Evolutionary conservation across 208 protist species (phyloP).

Genomic region (Borovskyia barvae): DNA sequence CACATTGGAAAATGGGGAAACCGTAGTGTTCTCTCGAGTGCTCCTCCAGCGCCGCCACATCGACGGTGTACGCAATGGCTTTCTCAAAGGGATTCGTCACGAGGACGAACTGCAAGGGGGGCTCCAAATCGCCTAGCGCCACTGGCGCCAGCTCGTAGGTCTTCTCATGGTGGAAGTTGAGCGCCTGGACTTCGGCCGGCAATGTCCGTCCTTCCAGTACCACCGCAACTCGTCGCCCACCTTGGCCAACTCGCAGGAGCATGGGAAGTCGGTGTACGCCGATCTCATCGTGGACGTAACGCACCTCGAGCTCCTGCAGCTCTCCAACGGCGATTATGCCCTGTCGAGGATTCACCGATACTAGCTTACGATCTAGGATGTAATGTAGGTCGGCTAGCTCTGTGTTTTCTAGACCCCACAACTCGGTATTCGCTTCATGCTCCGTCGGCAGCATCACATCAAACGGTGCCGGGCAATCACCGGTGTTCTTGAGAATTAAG

Average conservation of each 20-base stretch:
- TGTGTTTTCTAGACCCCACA: constrained; percentile 83
- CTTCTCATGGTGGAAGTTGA: constrained; percentile 59
- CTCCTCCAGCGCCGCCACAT: constrained; percentile 39
- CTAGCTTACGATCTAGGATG: constrained; percentile 65
- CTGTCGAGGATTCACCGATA: constrained; percentile 61
- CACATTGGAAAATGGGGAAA: constrained; percentile 88
- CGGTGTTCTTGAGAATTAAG: constrained; percentile 76
- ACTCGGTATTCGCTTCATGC: constrained; percentile 74
- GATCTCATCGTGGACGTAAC: constrained; percentile 56
- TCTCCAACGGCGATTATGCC: constrained; percentile 65
- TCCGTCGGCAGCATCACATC: constrained; percentile 83
- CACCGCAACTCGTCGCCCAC: constrained; percentile 75
- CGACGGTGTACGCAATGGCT: constrained; percentile 67
- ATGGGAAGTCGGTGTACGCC: constrained; percentile 83
- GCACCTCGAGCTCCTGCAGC: constrained; percentile 50
- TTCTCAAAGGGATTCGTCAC: constrained; percentile 67
- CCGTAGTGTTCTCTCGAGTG: constrained; percentile 66
- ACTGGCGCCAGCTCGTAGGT: constrained; percentile 75
- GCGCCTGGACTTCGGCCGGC: constrained; percentile 31
- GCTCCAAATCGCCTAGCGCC: constrained; percentile 85
- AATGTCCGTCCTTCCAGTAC: constrained; percentile 86
- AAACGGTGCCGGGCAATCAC: constrained; percentile 65
- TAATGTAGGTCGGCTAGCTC: constrained; percentile 65
- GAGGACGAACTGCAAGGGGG: constrained; percentile 77
- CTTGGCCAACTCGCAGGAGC: constrained; percentile 56